These are phyloP conservation scores for Saturnispora kantuleensis DNA, from an alignment of 805 yeast genomes.

Conservation along the genomic window DNA sequence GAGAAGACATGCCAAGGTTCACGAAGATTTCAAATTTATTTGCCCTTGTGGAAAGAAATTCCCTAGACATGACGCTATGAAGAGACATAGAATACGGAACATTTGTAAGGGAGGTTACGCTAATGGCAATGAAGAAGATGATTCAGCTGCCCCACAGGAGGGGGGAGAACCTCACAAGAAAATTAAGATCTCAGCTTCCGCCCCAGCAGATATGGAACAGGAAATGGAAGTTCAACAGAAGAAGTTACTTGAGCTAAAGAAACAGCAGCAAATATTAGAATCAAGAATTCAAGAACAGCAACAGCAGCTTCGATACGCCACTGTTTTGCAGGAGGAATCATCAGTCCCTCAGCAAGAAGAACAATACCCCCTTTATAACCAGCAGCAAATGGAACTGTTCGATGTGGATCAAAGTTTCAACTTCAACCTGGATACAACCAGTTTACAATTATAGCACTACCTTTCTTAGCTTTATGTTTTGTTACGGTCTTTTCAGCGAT, in stretches of 20 bases:
- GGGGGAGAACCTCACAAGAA: conserved; percentile 1
- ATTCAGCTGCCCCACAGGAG: conserved; percentile 16
- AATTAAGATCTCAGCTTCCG: background rate
- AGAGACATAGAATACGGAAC: conserved; percentile 67
- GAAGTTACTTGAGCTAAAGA: background rate
- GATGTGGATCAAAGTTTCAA: conserved; percentile 6
- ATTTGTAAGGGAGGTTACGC: conserved; percentile 72
- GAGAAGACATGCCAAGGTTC: conserved; percentile 82
- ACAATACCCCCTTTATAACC: background rate
- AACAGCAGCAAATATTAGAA: conserved; percentile 5
- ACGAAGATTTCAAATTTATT: conserved; percentile 55
- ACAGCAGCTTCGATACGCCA: conserved; percentile 6
- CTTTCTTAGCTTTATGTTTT: background rate
- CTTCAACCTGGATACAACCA: conserved; percentile 1
- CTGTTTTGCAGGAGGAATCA: background rate
- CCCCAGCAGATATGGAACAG: background rate
- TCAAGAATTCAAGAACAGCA: conserved; percentile 4
- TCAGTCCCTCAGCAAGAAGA: background rate
- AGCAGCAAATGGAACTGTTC: conserved; percentile 3
- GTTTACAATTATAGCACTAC: conserved; percentile 2
- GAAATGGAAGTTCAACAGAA: conserved; percentile 4
- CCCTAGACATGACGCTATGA: conserved; percentile 80
- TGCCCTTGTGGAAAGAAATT: conserved; percentile 96
- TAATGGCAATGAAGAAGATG: conserved; percentile 15
- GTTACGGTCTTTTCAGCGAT: background rate